phyloP scores from a whole-genome alignment of 495 filamentous ascomycete species.

The Penicillium canescens region DNA sequence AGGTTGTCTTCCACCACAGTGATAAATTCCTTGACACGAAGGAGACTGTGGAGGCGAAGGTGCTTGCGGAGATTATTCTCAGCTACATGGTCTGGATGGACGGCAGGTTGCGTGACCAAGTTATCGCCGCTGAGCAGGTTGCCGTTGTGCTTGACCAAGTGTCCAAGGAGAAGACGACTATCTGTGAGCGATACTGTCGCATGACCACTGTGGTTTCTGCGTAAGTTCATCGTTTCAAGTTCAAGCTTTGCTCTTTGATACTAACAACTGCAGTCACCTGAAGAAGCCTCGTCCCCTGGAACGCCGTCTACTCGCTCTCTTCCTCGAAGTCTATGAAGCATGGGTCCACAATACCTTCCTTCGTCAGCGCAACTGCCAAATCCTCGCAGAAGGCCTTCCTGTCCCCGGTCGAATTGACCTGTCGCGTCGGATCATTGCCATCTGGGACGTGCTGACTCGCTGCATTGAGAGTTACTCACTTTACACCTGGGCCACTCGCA shows the following conservation, averaged over 20 bases:
- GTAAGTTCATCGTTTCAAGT: slow-evolving; percentile 18
- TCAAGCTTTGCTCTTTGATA: background rate
- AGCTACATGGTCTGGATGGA: slow-evolving; percentile 18
- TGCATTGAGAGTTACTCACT: slow-evolving; percentile 20
- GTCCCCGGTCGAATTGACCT: slow-evolving; percentile 14
- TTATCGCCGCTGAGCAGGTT: slow-evolving; percentile 1
- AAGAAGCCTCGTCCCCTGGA: slow-evolving; percentile 23
- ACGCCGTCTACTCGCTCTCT: slow-evolving; percentile 20
- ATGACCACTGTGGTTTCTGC: slow-evolving; percentile 18
- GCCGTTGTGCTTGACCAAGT: slow-evolving; percentile 4
- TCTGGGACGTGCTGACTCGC: slow-evolving; percentile 22
- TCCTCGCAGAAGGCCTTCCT: slow-evolving; percentile 9
- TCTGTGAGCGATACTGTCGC: slow-evolving; percentile 12
- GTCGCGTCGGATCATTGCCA: slow-evolving; percentile 12
- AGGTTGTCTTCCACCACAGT: slow-evolving; percentile 20
- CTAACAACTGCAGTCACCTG: slow-evolving; percentile 16
- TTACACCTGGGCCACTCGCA: slow-evolving; percentile 4
- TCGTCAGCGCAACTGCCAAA: slow-evolving; percentile 13
- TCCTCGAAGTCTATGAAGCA: slow-evolving; percentile 27
- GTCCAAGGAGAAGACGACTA: background rate
- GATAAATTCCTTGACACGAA: slow-evolving; percentile 9
- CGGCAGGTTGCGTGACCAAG: slow-evolving; percentile 9
- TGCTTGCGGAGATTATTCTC: slow-evolving; percentile 12
- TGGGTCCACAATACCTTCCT: slow-evolving; percentile 31
- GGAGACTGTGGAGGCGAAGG: slow-evolving; percentile 7